phyloP scores from a whole-genome alignment of 106 monocot genomes.

The Allium cepa region DNA sequence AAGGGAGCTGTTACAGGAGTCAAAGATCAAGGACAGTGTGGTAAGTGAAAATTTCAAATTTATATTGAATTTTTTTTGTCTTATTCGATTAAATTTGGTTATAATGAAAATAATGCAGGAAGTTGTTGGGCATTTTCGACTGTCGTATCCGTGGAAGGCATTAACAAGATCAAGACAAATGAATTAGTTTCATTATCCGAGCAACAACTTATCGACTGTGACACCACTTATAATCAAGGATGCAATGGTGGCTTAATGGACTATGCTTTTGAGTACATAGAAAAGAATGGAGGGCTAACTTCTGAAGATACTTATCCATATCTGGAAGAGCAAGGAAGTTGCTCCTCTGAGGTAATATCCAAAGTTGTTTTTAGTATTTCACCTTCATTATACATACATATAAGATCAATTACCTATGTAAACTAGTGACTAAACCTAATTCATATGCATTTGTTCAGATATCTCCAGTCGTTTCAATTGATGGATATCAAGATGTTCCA shows the following conservation, averaged over 20 bases:
- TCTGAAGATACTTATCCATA: conserved; percentile 40
- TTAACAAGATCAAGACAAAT: conserved; percentile 43
- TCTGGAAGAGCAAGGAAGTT: conserved; percentile 12
- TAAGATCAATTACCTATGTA: too few relatives aligned
- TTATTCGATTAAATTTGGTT: neutral
- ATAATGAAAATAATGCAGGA: conserved; percentile 18
- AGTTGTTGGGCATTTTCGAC: conserved; percentile 64
- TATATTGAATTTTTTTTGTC: neutral
- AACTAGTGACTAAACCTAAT: neutral
- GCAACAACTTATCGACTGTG: conserved; percentile 49
- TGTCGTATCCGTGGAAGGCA: conserved; percentile 35
- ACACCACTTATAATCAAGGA: conserved; percentile 11
- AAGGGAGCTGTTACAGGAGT: conserved; percentile 18
- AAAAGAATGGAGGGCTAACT: conserved; percentile 31
- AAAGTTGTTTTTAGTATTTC: neutral
- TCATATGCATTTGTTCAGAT: neutral
- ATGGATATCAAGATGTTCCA: conserved; percentile 37
- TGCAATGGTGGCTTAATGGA: conserved; percentile 39
- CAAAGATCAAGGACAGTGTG: conserved; percentile 22
- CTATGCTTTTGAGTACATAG: conserved; percentile 51
- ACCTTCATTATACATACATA: too few relatives aligned
- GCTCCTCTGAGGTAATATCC: conserved; percentile 15
- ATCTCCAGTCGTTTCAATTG: conserved; percentile 16
- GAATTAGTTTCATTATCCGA: conserved; percentile 40
- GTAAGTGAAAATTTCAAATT: neutral